Evolutionary conservation across 1,139 yeast genomes (phyloP).

Genomic region (Geotrichum histeridarum): DNA sequence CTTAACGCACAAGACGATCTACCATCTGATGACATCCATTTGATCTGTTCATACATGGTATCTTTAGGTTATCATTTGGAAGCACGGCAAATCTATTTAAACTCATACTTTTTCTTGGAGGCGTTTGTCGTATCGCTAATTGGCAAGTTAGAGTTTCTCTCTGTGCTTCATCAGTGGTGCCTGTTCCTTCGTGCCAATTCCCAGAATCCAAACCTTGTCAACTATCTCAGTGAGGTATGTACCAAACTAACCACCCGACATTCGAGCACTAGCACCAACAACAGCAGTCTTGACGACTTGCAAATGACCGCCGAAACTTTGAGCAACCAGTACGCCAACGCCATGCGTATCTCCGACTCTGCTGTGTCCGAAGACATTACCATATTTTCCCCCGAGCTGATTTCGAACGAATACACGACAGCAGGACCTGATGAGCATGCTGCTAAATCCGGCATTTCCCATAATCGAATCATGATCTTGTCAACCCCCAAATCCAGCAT

Average conservation of each 20-base stretch:
- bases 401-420: neutral
- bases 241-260: neutral
- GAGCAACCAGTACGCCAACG: neutral
- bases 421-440: neutral
- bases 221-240: neutral
- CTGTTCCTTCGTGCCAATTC: neutral
- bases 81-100: constrained; percentile 10
- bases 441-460: neutral
- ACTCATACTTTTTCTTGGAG: constrained; percentile 11
- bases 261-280: neutral
- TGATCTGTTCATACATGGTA: constrained; percentile 12
- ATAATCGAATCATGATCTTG: neutral
- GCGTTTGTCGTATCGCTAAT: constrained; percentile 14
- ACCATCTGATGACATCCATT: constrained; percentile 11
- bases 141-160: constrained; percentile 5
- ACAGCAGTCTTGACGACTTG: neutral
- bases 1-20: neutral
- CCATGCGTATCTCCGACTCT: neutral
- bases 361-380: neutral
- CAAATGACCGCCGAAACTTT: neutral
- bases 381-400: constrained; percentile 3
- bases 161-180: constrained; percentile 11
- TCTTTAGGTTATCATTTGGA: constrained; percentile 8
- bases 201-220: neutral
- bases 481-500: neutral